These are phyloP conservation scores for Cercospora canescens DNA, from an alignment of 2,329 filamentous ascomycete species.

Conservation along the genomic window DNA sequence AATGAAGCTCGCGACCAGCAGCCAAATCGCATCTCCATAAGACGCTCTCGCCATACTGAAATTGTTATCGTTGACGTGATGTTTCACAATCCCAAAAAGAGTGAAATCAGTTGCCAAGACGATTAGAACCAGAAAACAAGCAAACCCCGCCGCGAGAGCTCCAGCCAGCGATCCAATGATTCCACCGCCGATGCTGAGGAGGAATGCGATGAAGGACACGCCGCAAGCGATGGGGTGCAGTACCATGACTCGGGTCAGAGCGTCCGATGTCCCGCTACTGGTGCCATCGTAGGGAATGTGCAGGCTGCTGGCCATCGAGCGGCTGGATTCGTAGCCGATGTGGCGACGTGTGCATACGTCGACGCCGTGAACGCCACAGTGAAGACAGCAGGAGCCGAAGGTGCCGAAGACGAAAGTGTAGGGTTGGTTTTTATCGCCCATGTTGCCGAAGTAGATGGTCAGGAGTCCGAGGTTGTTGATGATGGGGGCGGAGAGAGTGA, in stretches of 20 bases:
- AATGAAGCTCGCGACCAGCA: slow-evolving; percentile 57
- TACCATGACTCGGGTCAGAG: slow-evolving; percentile 51
- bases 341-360: slow-evolving; percentile 51
- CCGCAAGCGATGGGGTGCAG: slow-evolving; percentile 62
- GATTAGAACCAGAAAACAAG: slow-evolving; percentile 52
- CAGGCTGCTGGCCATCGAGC: slow-evolving; percentile 45
- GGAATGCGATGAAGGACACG: slow-evolving; percentile 60
- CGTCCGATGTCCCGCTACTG: slow-evolving; percentile 41
- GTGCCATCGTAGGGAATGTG: slow-evolving; percentile 45
- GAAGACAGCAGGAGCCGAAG: slow-evolving; percentile 58
- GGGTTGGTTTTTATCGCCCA: slow-evolving; percentile 33
- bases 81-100: slow-evolving; percentile 54
- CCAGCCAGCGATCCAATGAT: slow-evolving; percentile 55
- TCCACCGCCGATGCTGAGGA: slow-evolving; percentile 55
- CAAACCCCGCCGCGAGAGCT: slow-evolving; percentile 50
- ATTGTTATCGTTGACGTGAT: slow-evolving; percentile 52
- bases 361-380: slow-evolving; percentile 21
- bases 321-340: slow-evolving; percentile 59
- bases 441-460: slow-evolving; percentile 51
- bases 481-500: slow-evolving; percentile 60
- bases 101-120: slow-evolving; percentile 59
- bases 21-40: slow-evolving; percentile 61
- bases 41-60: slow-evolving; percentile 43
- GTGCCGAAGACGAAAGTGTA: slow-evolving; percentile 56
- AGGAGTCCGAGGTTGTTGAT: slow-evolving; percentile 57